Evolutionary conservation across 192 early-diverging fungal genomes (phyloP), one percentile per base, ranked within the genome.

Genomic region (Umbelopsis isabellina): DNA sequence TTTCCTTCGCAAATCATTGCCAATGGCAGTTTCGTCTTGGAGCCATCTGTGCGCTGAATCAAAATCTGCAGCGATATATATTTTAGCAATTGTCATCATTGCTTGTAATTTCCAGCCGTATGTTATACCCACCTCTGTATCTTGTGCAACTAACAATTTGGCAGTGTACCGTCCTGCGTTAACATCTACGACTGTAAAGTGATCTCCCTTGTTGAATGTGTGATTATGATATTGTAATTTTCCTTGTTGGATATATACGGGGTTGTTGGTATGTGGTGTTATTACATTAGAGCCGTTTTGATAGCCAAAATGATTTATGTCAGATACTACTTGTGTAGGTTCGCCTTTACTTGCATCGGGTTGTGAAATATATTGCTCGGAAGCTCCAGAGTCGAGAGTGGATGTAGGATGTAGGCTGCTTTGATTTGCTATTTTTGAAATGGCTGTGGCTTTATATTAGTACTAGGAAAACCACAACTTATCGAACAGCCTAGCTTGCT

Each of bases 1-100:
- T 71, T 71, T 49, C 69, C 69, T 27, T 71, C 69, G 69, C 69
- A 53, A 53, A 71, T 55, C 35, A 46, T 46, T 21, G 50, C 53
- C 27, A 71, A 44, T 33, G 50, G 69, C 49, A 71, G 33, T 44
- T 37, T 51, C 21, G 69, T 55, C 49, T 71, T 71, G 15, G 69
- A 71, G 3, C 69, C 69, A 46, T 71, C 69, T 20, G 69, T 71
- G 12, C 69, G 49, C 41, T 71, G 69, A 41, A 71, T 58, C 18
- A 53, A 10, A 58, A 71, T 71, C 69, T 71, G 44, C 13, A 30
- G 18, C 6, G 21, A 41, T 15, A 46, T 23, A 52, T 27, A 0
- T 9, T 7, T 52, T 52, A 21, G 12, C 21, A 52, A 21, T 12
- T 27, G 51, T 27, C 25, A 25, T 46, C 33, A 16, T 6, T 41